A percentile compares a stretch with the other conserved stretches of the same genome.
Conservation (phyloP, 306 rosid genomes). For the Oemleria cerasiformis region DNA sequence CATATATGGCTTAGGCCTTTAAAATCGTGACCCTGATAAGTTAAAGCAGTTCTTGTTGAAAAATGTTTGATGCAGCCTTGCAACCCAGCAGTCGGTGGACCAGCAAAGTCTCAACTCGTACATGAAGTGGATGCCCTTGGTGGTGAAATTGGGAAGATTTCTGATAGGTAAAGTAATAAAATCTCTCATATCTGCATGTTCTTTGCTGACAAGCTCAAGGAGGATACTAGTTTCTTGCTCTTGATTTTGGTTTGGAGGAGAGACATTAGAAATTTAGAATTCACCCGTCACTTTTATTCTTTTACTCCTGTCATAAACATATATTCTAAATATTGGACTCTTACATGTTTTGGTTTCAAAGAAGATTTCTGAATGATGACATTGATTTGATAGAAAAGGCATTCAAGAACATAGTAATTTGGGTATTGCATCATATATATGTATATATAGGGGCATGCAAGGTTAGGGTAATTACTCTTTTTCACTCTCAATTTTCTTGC, state of each 20-base stretch:
- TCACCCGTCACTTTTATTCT: neutral
- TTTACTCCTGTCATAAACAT: no score
- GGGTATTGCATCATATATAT: no score
- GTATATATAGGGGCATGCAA: no score
- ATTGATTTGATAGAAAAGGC: no score
- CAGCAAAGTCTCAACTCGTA: slow-evolving; percentile 93
- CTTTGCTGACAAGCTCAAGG: slow-evolving; percentile 7
- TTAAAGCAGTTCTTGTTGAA: no score
- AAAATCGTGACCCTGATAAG: neutral
- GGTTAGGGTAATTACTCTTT: no score
- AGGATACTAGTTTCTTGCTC: neutral
- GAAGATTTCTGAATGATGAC: no score
- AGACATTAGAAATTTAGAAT: neutral
- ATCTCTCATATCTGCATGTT: slow-evolving; percentile 16
- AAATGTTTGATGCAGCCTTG: slow-evolving; percentile 70
- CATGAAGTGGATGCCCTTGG: slow-evolving; percentile 98
- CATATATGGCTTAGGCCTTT: neutral
- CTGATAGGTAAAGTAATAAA: slow-evolving; percentile 64
- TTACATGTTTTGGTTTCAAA: no score
- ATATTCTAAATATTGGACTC: no score
- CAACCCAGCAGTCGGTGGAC: slow-evolving; percentile 99
- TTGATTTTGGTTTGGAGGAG: neutral
- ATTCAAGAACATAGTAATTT: no score
- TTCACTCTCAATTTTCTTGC: no score
- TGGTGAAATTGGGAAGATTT: slow-evolving; percentile 90